Evolutionary conservation across 441 rosid species (phyloP).

Genomic region (Gossypium aridum): DNA sequence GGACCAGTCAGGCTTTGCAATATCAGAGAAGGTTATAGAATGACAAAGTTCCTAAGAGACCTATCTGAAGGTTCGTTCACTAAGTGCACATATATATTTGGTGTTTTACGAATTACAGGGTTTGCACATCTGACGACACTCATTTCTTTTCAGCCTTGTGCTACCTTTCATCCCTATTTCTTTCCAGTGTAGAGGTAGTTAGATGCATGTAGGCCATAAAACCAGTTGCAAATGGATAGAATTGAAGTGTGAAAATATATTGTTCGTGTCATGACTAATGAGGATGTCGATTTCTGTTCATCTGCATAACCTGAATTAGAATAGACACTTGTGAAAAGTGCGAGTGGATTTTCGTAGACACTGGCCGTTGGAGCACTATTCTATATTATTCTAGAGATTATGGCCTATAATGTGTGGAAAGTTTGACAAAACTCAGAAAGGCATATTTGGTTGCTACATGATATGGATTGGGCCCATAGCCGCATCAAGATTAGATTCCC

Average conservation of each 20-base stretch:
- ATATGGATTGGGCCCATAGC: not conserved
- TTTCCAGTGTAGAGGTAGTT: not conserved
- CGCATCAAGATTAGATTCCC: not conserved
- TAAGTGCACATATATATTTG: constrained; percentile 20
- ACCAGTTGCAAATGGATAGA: not conserved
- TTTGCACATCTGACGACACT: not conserved
- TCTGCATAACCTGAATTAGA: too few relatives aligned
- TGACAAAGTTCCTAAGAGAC: constrained; percentile 61
- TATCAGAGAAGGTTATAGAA: constrained; percentile 77
- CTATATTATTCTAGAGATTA: too few relatives aligned
- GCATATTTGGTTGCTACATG: too few relatives aligned
- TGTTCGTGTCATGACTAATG: too few relatives aligned
- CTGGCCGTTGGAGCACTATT: too few relatives aligned
- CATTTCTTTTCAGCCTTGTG: not conserved
- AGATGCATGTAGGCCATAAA: not conserved
- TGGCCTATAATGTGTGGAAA: too few relatives aligned
- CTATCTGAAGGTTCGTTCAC: constrained; percentile 64
- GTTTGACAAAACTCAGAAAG: too few relatives aligned
- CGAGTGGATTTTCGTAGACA: too few relatives aligned
- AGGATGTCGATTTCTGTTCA: too few relatives aligned
- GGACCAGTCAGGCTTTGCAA: constrained; percentile 98
- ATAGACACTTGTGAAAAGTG: too few relatives aligned
- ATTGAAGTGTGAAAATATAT: not conserved
- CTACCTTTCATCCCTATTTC: not conserved
- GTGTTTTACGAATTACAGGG: not conserved